phyloP scores from a whole-genome alignment of 768 basidiomycete species.

The Lentinula sp. region DNA sequence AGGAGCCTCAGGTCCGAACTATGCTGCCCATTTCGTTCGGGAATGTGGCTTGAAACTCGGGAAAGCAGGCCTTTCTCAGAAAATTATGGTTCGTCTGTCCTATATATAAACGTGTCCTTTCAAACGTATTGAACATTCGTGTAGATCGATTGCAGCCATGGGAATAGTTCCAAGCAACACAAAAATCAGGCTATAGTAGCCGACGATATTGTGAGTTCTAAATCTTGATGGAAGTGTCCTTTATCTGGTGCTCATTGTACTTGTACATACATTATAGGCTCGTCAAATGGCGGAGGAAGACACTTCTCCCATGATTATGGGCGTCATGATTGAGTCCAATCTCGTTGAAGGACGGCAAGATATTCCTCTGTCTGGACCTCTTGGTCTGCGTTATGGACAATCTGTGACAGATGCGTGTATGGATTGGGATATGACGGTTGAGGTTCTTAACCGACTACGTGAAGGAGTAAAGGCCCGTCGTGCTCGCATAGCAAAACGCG shows the following conservation, averaged over 20 bases:
- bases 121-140: neutral
- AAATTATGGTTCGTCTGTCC: constrained; percentile 69
- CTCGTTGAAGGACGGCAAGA: constrained; percentile 84
- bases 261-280: constrained; percentile 38
- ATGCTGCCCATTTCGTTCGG: constrained; percentile 69
- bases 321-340: constrained; percentile 95
- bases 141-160: constrained; percentile 95
- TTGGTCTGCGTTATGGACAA: constrained; percentile 74
- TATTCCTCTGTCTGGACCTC: constrained; percentile 66
- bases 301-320: constrained; percentile 73
- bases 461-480: constrained; percentile 62
- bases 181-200: constrained; percentile 84
- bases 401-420: constrained; percentile 89
- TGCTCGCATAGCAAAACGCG: neutral
- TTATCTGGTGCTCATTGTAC: constrained; percentile 4
- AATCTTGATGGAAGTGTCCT: constrained; percentile 1
- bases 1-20: constrained; percentile 87
- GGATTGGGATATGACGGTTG: constrained; percentile 84
- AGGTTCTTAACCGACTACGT: constrained; percentile 78
- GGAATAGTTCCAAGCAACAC: constrained; percentile 92
- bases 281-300: constrained; percentile 67
- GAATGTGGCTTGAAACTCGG: constrained; percentile 67
- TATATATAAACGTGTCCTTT: neutral
- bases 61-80: constrained; percentile 74
- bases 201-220: constrained; percentile 70